These are phyloP conservation scores for Monosporozyma unispora DNA, from an alignment of 805 yeast genomes.

Conservation along the genomic window DNA sequence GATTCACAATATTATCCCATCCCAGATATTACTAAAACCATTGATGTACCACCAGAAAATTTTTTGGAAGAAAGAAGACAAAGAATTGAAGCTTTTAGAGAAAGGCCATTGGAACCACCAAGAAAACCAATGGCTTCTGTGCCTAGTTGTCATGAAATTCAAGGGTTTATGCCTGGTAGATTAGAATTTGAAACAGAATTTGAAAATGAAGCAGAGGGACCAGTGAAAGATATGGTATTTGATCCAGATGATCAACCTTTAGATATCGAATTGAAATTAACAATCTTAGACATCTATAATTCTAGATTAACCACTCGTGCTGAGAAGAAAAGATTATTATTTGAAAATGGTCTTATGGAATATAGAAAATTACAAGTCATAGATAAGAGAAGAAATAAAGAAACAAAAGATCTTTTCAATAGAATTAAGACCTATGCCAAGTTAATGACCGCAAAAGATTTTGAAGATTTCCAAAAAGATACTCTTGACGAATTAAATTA, in stretches of 20 bases:
- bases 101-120: constrained; percentile 74
- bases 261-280: constrained; percentile 82
- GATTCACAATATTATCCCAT: constrained; percentile 71
- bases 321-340: constrained; percentile 76
- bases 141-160: constrained; percentile 94
- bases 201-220: constrained; percentile 92
- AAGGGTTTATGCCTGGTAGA: constrained; percentile 98
- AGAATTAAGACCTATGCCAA: constrained; percentile 74
- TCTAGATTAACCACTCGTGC: constrained; percentile 85
- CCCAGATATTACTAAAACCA: constrained; percentile 73
- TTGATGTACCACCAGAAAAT: constrained; percentile 55
- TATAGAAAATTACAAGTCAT: constrained; percentile 71
- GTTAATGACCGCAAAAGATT: constrained; percentile 73
- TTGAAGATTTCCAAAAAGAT: constrained; percentile 62
- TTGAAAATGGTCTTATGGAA: constrained; percentile 71
- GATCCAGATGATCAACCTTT: constrained; percentile 86
- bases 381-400: constrained; percentile 82
- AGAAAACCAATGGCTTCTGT: constrained; percentile 85
- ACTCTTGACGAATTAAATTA: constrained; percentile 69
- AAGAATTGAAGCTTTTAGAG: constrained; percentile 65
- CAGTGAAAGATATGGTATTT: constrained; percentile 90
- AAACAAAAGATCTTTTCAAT: constrained; percentile 74
- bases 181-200: constrained; percentile 93
- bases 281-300: constrained; percentile 82
- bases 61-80: constrained; percentile 59